Evolutionary conservation across 495 filamentous ascomycete genomes (phyloP).

Genomic region (Tetracladium setigerum): DNA sequence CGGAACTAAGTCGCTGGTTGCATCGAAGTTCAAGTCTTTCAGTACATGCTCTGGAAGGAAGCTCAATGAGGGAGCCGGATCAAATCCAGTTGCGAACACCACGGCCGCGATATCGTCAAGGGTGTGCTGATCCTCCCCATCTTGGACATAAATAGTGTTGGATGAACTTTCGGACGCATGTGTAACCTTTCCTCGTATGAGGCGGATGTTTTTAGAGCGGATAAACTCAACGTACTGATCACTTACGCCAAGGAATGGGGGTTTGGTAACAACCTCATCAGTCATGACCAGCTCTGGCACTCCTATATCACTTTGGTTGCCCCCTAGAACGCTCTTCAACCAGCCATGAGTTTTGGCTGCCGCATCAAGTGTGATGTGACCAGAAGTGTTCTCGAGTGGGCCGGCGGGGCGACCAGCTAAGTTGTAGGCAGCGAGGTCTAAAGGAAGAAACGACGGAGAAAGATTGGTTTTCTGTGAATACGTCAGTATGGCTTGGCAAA

Average conservation of each 20-base stretch:
- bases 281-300: slow-evolving; percentile 2
- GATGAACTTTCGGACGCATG: slow-evolving; percentile 1
- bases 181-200: slow-evolving; percentile 32
- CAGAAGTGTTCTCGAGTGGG: slow-evolving; percentile 49
- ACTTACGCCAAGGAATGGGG: slow-evolving; percentile 57
- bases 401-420: slow-evolving; percentile 48
- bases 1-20: slow-evolving; percentile 51
- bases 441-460: slow-evolving; percentile 56
- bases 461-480: slow-evolving; percentile 21
- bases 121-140: not conserved
- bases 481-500: not conserved
- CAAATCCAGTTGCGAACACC: slow-evolving; percentile 72
- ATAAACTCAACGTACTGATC: slow-evolving; percentile 69
- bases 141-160: slow-evolving; percentile 1
- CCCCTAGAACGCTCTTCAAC: slow-evolving; percentile 49
- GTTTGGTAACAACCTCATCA: slow-evolving; percentile 21
- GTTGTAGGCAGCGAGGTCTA: slow-evolving; percentile 74
- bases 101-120: slow-evolving; percentile 55
- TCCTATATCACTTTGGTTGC: slow-evolving; percentile 50
- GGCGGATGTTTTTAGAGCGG: slow-evolving; percentile 51
- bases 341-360: slow-evolving; percentile 43
- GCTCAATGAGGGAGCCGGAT: slow-evolving; percentile 48
- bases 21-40: slow-evolving; percentile 45
- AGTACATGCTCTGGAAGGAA: slow-evolving; percentile 53
- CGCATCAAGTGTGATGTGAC: slow-evolving; percentile 47